Evolutionary conservation across 176 grass and related monocot species (phyloP).

Genomic region (Rhynchospora tenuis): DNA sequence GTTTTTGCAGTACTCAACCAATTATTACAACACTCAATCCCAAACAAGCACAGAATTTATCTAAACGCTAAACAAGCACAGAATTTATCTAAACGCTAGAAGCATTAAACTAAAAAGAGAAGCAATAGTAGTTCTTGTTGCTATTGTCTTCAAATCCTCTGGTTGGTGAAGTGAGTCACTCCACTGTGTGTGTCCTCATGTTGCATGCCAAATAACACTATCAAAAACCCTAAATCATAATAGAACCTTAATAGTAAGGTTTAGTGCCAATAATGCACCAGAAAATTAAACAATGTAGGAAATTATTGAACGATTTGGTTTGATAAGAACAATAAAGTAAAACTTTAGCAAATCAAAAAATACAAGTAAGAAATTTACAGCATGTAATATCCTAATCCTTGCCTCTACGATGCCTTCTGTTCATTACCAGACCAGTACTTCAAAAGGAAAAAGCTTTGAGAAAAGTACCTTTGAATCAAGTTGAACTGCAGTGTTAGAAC

Average conservation of each 20-base stretch:
- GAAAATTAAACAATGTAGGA: not conserved
- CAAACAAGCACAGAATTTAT: too few relatives aligned
- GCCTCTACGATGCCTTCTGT: not conserved
- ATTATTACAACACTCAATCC: too few relatives aligned
- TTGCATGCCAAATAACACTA: too few relatives aligned
- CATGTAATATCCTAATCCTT: not conserved
- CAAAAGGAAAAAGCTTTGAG: not conserved
- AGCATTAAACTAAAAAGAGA: too few relatives aligned
- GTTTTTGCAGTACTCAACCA: too few relatives aligned
- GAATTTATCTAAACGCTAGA: too few relatives aligned
- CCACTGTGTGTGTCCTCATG: too few relatives aligned
- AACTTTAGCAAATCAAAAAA: not conserved
- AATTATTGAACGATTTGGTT: not conserved
- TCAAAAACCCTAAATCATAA: not conserved
- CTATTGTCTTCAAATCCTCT: too few relatives aligned
- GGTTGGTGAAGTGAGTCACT: too few relatives aligned
- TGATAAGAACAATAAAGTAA: not conserved
- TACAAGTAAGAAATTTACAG: not conserved
- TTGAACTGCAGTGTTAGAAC: not conserved
- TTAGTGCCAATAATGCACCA: not conserved
- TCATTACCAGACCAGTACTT: not conserved
- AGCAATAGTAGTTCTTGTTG: too few relatives aligned
- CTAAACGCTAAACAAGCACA: too few relatives aligned
- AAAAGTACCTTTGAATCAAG: constrained; percentile 14
- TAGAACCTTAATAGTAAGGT: not conserved